These are phyloP conservation scores for Chloranthus sessilifolius DNA, from an alignment of 164 flowering plant genomes.

Conservation along the genomic window DNA sequence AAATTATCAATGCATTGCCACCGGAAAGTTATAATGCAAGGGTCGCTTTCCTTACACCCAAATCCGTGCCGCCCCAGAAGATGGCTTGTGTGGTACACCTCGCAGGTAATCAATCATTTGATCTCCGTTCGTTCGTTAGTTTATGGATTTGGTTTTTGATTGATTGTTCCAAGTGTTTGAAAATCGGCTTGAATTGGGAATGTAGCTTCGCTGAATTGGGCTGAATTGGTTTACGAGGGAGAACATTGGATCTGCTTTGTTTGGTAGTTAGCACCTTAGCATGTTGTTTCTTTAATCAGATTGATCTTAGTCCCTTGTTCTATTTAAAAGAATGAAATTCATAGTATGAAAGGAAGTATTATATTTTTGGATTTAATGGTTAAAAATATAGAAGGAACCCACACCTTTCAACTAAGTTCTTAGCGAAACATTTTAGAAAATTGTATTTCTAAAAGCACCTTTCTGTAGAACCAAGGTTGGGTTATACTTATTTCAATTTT, in stretches of 20 bases:
- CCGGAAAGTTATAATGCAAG: constrained; percentile 82
- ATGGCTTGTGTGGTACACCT: constrained; percentile 98
- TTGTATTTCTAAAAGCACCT: too few species aligned
- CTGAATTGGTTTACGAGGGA: not conserved
- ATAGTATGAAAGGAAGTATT: too few species aligned
- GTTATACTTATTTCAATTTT: too few species aligned
- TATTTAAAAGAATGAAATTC: too few species aligned
- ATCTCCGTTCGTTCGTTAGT: not conserved
- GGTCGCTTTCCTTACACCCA: constrained; percentile 84
- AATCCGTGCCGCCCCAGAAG: constrained; percentile 50
- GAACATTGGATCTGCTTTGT: too few species aligned
- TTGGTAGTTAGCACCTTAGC: too few species aligned
- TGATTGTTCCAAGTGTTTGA: not conserved
- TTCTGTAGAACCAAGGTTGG: too few species aligned
- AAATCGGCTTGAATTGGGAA: not conserved
- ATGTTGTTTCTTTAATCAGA: too few species aligned
- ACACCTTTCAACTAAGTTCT: too few species aligned
- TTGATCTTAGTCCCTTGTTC: not conserved
- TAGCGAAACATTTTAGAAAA: too few species aligned
- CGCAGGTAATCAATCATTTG: constrained; percentile 85
- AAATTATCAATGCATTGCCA: constrained; percentile 76
- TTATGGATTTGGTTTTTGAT: not conserved
- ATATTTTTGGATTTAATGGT: too few species aligned
- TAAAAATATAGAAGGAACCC: too few species aligned
- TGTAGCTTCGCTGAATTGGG: not conserved